These are phyloP conservation scores for Globisporangium alternatum DNA, from an alignment of 352 stramenopile species.

Conservation along the genomic window DNA sequence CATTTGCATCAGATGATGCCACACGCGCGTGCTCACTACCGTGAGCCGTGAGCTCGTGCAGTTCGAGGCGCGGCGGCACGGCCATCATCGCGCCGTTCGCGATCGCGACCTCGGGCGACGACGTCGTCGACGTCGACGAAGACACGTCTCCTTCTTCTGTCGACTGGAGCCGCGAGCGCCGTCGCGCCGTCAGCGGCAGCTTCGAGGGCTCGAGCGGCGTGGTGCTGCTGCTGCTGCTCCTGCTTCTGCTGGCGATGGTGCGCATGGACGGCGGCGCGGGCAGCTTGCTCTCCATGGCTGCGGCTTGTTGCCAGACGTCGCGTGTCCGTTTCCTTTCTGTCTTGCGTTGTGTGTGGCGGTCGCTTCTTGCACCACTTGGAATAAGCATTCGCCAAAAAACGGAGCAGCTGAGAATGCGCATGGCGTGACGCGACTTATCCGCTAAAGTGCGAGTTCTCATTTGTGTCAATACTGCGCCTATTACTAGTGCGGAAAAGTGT, in stretches of 20 bases:
- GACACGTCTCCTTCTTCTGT: constrained; percentile 5
- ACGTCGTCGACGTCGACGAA: constrained; percentile 11
- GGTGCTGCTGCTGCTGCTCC: not conserved
- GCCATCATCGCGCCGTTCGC: constrained; percentile 5
- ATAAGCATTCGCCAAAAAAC: constrained; percentile 1
- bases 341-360: not conserved
- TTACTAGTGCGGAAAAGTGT: too few species aligned
- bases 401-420: not conserved
- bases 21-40: not conserved
- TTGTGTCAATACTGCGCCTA: too few species aligned
- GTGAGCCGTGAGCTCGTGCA: constrained; percentile 16
- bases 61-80: constrained; percentile 18
- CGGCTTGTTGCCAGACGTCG: not conserved
- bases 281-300: constrained; percentile 8
- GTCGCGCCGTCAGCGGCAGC: not conserved
- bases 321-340: constrained; percentile 1
- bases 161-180: constrained; percentile 6
- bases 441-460: not conserved
- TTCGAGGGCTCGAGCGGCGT: not conserved
- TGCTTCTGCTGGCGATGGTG: too few species aligned
- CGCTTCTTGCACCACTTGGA: not conserved
- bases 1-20: not conserved
- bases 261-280: not conserved
- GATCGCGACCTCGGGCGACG: constrained; percentile 11
- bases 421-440: not conserved